Evolutionary conservation across 306 rosid genomes (phyloP).

Genomic region (Lupinus albus): DNA sequence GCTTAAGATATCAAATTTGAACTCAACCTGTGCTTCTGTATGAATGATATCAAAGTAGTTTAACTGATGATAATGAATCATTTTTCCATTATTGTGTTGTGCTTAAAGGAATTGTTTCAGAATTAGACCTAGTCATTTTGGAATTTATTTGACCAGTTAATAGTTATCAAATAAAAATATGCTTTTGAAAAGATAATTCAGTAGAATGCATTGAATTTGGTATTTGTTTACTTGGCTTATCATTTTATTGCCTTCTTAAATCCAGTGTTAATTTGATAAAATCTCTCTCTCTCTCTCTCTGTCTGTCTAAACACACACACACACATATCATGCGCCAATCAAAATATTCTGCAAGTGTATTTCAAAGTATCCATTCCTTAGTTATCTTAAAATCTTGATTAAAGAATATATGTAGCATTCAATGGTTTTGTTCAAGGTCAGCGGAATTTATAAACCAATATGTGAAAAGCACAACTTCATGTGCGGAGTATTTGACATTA

Average conservation of each 20-base stretch:
- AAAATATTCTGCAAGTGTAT: not conserved
- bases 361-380: not conserved
- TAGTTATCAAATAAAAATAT: constrained; percentile 12
- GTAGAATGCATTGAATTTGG: constrained; percentile 1
- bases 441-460: not conserved
- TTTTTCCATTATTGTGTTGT: not conserved
- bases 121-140: constrained; percentile 15
- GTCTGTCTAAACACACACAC: too few species aligned
- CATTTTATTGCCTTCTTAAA: not conserved
- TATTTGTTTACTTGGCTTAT: constrained; percentile 3
- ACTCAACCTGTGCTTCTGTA: not conserved
- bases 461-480: constrained; percentile 11
- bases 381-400: constrained; percentile 1
- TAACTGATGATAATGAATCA: not conserved
- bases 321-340: not conserved
- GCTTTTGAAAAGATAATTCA: constrained; percentile 23
- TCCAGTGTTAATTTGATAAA: constrained; percentile 14
- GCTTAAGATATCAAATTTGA: not conserved
- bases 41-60: not conserved
- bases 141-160: not conserved
- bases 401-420: not conserved
- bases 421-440: not conserved
- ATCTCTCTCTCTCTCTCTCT: too few species aligned
- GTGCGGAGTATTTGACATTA: constrained; percentile 28
- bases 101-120: constrained; percentile 1